A percentile compares a stretch with the other conserved stretches of the same genome.
phyloP scores from a whole-genome alignment of 768 basidiomycete species.

The Tricholoma terreum region DNA sequence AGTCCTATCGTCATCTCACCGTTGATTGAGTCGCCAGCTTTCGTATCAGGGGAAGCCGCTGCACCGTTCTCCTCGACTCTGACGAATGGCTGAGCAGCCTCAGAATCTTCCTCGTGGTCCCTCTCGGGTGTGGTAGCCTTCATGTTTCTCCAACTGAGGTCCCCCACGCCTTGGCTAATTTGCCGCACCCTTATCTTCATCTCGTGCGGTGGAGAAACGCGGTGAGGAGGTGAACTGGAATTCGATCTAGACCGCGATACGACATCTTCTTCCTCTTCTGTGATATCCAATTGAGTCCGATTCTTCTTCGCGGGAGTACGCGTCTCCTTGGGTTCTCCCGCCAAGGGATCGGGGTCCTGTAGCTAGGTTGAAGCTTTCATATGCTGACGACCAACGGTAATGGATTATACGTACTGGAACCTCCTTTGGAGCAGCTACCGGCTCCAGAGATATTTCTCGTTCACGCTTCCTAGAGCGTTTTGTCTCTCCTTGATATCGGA shows the following conservation, averaged over 20 bases:
- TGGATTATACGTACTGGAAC: constrained; percentile 29
- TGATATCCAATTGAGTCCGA: constrained; percentile 55
- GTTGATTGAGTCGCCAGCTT: background rate
- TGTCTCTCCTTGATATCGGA: constrained; percentile 33
- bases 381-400: background rate
- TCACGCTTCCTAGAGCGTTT: constrained; percentile 69
- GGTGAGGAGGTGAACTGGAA: constrained; percentile 43
- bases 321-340: constrained; percentile 46
- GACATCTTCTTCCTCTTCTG: constrained; percentile 61
- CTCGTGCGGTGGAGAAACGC: constrained; percentile 71
- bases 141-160: constrained; percentile 65
- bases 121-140: constrained; percentile 31
- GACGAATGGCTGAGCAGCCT: constrained; percentile 5
- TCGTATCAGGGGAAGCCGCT: constrained; percentile 1
- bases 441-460: constrained; percentile 75
- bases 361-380: background rate
- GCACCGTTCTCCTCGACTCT: constrained; percentile 7
- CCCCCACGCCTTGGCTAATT: constrained; percentile 77
- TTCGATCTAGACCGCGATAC: constrained; percentile 37
- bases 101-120: constrained; percentile 20
- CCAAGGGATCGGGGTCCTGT: constrained; percentile 40
- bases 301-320: constrained; percentile 78
- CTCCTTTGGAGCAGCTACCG: constrained; percentile 48
- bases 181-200: constrained; percentile 70
- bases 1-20: background rate